phyloP scores from a whole-genome alignment of 345 rosid species.

The Psidium friedrichsthalianum region DNA sequence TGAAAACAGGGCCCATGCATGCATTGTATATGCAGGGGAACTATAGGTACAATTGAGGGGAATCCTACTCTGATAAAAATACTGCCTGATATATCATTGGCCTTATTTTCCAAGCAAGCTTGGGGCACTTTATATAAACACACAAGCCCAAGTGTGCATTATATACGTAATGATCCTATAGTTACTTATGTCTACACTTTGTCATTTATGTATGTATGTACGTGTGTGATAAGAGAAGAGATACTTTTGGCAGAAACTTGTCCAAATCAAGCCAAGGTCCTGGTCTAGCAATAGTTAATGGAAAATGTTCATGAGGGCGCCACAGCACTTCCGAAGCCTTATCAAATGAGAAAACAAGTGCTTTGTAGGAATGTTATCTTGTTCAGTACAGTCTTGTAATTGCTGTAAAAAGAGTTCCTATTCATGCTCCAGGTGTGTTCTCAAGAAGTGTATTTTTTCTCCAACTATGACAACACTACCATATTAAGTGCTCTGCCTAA shows the following conservation, averaged over 20 bases:
- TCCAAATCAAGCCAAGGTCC: neutral
- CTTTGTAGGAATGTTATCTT: neutral
- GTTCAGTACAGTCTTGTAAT: neutral
- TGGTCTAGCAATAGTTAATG: neutral
- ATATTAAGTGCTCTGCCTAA: neutral
- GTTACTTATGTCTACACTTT: no score
- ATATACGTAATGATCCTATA: no score
- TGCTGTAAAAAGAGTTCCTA: neutral
- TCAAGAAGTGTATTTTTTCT: neutral
- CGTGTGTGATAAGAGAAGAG: neutral
- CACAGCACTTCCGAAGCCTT: neutral
- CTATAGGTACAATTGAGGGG: no score
- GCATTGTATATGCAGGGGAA: no score
- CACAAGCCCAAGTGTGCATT: no score
- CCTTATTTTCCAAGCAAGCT: no score
- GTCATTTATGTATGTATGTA: no score
- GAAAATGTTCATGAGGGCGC: neutral
- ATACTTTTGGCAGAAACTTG: neutral
- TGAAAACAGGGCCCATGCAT: no score
- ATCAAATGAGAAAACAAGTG: neutral
- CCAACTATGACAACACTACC: neutral
- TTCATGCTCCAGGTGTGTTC: neutral
- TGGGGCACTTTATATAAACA: no score
- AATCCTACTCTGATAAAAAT: no score
- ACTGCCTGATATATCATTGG: no score